These are phyloP conservation scores for Alisma plantagoaquatica DNA, from an alignment of 106 monocot genomes.

Conservation along the genomic window DNA sequence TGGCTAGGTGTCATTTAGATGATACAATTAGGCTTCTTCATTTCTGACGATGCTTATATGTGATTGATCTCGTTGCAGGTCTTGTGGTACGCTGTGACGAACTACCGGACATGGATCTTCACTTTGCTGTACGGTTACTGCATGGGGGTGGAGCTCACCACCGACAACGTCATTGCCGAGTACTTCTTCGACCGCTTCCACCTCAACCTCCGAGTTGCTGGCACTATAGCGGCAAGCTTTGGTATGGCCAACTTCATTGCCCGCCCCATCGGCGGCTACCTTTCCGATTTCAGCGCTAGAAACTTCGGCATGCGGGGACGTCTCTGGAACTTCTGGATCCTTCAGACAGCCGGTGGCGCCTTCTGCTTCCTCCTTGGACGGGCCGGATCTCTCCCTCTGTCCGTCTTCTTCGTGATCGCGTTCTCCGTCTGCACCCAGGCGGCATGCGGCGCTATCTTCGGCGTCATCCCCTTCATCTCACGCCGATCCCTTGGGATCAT, in stretches of 20 bases:
- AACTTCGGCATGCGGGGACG: constrained; percentile 46
- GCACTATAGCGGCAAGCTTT: constrained; percentile 58
- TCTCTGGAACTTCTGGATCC: constrained; percentile 56
- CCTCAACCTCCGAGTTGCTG: constrained; percentile 51
- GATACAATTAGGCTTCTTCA: background rate
- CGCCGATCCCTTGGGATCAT: constrained; percentile 25
- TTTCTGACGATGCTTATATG: background rate
- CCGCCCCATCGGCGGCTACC: constrained; percentile 40
- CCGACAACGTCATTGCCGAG: constrained; percentile 74
- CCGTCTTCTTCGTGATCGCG: constrained; percentile 39
- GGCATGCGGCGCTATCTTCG: constrained; percentile 50
- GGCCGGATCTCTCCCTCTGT: constrained; percentile 21
- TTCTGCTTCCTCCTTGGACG: constrained; percentile 58
- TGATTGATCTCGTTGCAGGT: constrained; percentile 8
- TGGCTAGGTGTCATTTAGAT: background rate
- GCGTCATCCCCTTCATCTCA: constrained; percentile 64
- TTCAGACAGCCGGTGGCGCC: constrained; percentile 53
- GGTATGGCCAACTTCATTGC: constrained; percentile 59
- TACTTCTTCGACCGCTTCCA: constrained; percentile 66
- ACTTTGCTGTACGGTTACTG: constrained; percentile 53
- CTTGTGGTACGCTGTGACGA: constrained; percentile 46
- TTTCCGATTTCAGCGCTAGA: constrained; percentile 30
- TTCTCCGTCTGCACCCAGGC: constrained; percentile 64
- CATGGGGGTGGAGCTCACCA: constrained; percentile 68
- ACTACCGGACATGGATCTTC: constrained; percentile 60